Evolutionary conservation across 768 basidiomycete genomes (phyloP), one percentile per base, ranked within the genome.

Genomic region (Dioszegia crocea): DNA sequence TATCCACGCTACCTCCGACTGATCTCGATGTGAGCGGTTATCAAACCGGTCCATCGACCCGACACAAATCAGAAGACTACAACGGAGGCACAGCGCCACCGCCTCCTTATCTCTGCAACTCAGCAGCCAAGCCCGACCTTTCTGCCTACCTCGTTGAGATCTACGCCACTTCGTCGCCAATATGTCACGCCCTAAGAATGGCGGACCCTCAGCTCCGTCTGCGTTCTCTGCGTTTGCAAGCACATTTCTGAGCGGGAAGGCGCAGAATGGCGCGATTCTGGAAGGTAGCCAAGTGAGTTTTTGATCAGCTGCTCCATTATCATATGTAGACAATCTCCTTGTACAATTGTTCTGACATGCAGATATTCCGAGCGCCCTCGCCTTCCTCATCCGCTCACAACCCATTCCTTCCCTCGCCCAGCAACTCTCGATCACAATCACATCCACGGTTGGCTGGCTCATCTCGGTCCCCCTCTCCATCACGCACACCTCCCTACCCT

Each of bases 161-260:
- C n/a, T n/a, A n/a, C n/a, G n/a, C n/a, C n/a, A n/a, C n/a, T n/a
- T n/a, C 45, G 8, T 26, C 23, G 21, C 12, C 26, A 19, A 5
- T 21, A 53, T 53, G 51, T 53, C 54, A 19, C 40, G 41, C 12
- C 29, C 21, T 5, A 39, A 26, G 21, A 29, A 45, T 31, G 29
- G 41, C 31, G 54, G 39, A 11, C 44, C 27, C 1, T 23, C 59
- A 26, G 71, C 62, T 12, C 64, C 71, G 9, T 68, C 66, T 12
- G 63, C 68, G 10, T 73, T 73, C 55, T 70, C 68, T 17, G 56
- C 55, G 4, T 73, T 70, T 50, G 71, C 71, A 23, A 70, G 68
- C 52, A 44, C 64, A 23, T 73, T 70, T 50, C 45, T 73, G 27
- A 51, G 63, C 10, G 63, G 66, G 19, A 64, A 67, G 29, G 46